Base-by-base conservation (phyloP, 2,329 filamentous ascomycete genomes). In the Penicillium sp. region DNA sequence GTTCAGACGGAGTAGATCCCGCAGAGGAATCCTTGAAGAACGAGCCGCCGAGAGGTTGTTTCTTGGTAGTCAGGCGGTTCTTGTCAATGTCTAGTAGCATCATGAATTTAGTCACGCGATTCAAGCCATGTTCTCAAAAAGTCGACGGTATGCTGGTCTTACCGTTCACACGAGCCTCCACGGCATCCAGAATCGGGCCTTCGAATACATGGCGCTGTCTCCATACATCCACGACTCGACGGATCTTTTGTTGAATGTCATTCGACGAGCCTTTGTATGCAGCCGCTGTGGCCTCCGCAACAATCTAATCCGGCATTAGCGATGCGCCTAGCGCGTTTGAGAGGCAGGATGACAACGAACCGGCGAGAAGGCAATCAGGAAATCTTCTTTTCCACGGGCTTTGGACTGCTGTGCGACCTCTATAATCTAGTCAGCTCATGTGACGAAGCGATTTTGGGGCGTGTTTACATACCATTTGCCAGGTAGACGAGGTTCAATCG, bases 391-490 rank as follows among this genome's bases (percentile, higher is more conserved):
- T 65, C 91, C 89, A 38, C 94, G 89, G 53, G 92, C 94, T 78
- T 96, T 96, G 26, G 93, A 97, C 75, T 98, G 95, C 76, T 99
- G 95, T 24, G 92, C 91, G 61, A 99, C 93, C 83, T 99, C 95
- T 95, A 65, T 37, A 72, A 58, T 26, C 26, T 49, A 49, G 53
- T 77, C 62, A 77, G 71, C 44, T 51, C 55, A 60, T 56, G 38
- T 65, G 49, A 19, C 38, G 4, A 38, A 37, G 35, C 30, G 15
- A 22, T 56, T 45, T 17, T 37, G 19, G 53, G 26, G n/a, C 19
- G n/a, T 19, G 59, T 50, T 57, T 24, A 85, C 38, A 74, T 84
- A 95, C 92, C 92, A 78, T 99, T 99, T 66, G 93, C 93, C 60
- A 99, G 89, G 77, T 99, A 99, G 66, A 99, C 87, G 66, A 98